Conservation (phyloP, 169 alveolate species). For the Cryptosporidium viatorum region DNA sequence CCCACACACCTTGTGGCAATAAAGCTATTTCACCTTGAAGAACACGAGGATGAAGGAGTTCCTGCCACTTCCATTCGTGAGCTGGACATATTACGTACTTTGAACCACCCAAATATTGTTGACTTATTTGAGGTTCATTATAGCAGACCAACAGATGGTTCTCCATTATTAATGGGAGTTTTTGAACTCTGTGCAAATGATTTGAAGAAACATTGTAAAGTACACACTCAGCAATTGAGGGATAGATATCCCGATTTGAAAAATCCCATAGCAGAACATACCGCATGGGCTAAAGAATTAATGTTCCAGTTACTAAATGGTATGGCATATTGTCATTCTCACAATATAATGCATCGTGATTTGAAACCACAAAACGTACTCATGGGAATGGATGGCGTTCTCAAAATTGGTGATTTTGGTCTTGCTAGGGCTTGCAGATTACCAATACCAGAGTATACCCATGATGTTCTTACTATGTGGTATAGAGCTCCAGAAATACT, state of each 20-base stretch:
- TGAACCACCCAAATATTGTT: slow-evolving; percentile 83
- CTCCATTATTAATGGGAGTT: slow-evolving; percentile 67
- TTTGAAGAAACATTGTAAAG: slow-evolving; percentile 52
- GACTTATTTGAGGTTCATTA: slow-evolving; percentile 72
- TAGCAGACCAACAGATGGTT: slow-evolving; percentile 56
- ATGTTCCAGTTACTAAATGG: slow-evolving; percentile 84
- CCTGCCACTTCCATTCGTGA: slow-evolving; percentile 90
- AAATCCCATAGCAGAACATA: slow-evolving; percentile 71
- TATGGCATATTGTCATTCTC: slow-evolving; percentile 84
- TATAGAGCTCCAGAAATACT: slow-evolving; percentile 91
- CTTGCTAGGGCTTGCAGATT: slow-evolving; percentile 87
- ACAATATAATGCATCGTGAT: slow-evolving; percentile 89
- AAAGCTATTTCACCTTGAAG: slow-evolving; percentile 81
- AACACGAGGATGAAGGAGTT: slow-evolving; percentile 86
- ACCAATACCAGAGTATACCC: slow-evolving; percentile 90
- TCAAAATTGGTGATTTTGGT: slow-evolving; percentile 90
- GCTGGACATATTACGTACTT: slow-evolving; percentile 80
- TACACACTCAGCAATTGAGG: slow-evolving; percentile 46
- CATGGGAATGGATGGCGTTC: slow-evolving; percentile 82
- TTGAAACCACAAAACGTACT: slow-evolving; percentile 89
- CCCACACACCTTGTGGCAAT: slow-evolving; percentile 83
- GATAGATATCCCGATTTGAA: slow-evolving; percentile 68
- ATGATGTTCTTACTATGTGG: slow-evolving; percentile 89
- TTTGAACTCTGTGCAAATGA: slow-evolving; percentile 75
- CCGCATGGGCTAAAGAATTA: slow-evolving; percentile 75